Conservation (phyloP, 495 filamentous ascomycete species). For the Neurospora sp. region DNA sequence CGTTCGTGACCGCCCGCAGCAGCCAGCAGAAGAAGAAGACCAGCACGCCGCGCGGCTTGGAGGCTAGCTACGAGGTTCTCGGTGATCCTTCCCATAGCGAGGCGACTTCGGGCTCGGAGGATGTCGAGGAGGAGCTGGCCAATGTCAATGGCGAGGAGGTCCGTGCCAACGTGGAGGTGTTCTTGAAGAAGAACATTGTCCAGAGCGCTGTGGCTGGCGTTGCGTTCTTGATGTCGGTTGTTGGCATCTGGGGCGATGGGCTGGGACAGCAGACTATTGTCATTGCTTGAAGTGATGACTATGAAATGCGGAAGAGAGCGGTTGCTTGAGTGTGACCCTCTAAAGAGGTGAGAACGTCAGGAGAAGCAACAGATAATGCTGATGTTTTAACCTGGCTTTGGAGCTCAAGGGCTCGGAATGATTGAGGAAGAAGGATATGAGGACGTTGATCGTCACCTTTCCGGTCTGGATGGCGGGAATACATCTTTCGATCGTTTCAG, state of each 20-base stretch:
- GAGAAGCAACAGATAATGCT: background rate
- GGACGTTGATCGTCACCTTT: constrained; percentile 3
- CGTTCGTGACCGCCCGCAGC: constrained; percentile 8
- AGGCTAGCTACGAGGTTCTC: constrained; percentile 58
- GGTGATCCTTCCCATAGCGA: constrained; percentile 34
- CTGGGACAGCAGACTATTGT: constrained; percentile 9
- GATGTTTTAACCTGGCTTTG: background rate
- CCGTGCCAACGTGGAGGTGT: constrained; percentile 55
- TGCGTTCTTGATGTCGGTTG: constrained; percentile 63
- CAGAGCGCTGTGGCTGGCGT: constrained; percentile 52
- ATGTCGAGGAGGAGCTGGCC: constrained; percentile 29
- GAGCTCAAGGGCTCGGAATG: background rate
- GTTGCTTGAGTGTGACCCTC: background rate
- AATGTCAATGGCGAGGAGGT: constrained; percentile 77
- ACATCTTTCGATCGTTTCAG: background rate
- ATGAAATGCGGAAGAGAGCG: background rate
- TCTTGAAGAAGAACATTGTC: constrained; percentile 49
- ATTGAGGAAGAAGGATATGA: background rate
- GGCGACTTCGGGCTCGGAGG: constrained; percentile 26
- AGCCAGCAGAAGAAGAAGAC: constrained; percentile 12
- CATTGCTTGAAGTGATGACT: background rate
- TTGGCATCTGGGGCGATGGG: constrained; percentile 87
- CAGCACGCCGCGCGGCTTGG: constrained; percentile 27
- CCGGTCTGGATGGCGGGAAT: background rate
- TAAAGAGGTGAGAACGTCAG: background rate